Conservation (phyloP, 352 stramenopile species). For the Albugo laibachii region DNA sequence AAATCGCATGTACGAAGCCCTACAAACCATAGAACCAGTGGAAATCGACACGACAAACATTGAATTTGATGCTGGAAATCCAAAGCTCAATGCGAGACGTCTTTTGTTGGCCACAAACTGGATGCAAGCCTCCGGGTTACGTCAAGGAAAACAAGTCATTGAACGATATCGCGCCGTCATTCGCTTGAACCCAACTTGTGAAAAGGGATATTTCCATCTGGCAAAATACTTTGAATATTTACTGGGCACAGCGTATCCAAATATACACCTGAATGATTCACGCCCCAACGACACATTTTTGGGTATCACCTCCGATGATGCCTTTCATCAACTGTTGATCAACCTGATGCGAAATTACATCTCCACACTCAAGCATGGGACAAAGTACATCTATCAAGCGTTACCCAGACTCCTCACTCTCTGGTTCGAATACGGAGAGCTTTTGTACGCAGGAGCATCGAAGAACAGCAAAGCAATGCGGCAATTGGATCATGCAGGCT, state of each 20-base stretch:
- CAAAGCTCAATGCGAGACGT: slow-evolving; percentile 61
- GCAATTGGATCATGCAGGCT: slow-evolving; percentile 13
- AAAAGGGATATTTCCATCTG: slow-evolving; percentile 84
- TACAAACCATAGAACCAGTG: slow-evolving; percentile 67
- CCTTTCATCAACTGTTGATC: slow-evolving; percentile 35
- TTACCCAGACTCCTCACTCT: slow-evolving; percentile 93
- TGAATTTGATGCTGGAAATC: slow-evolving; percentile 54
- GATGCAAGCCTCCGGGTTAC: slow-evolving; percentile 89
- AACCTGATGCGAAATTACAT: slow-evolving; percentile 91
- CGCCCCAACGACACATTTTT: slow-evolving; percentile 20
- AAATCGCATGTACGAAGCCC: slow-evolving; percentile 65
- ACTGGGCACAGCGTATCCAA: slow-evolving; percentile 17
- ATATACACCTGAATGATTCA: slow-evolving; percentile 11
- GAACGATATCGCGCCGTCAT: slow-evolving; percentile 89
- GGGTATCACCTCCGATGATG: slow-evolving; percentile 21
- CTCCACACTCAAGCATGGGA: slow-evolving; percentile 43
- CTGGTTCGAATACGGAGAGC: slow-evolving; percentile 92
- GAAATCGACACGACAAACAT: slow-evolving; percentile 55
- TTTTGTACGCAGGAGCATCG: slow-evolving; percentile 20
- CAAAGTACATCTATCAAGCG: slow-evolving; percentile 96
- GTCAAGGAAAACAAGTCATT: slow-evolving; percentile 86
- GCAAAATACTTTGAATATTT: slow-evolving; percentile 86
- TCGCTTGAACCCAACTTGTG: slow-evolving; percentile 84
- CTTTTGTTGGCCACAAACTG: slow-evolving; percentile 90
- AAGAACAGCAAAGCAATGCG: slow-evolving; percentile 35